A percentile compares a stretch with the other conserved stretches of the same genome.
Evolutionary conservation across 805 yeast species (phyloP).

Genomic region (Henningerozyma blattae): DNA sequence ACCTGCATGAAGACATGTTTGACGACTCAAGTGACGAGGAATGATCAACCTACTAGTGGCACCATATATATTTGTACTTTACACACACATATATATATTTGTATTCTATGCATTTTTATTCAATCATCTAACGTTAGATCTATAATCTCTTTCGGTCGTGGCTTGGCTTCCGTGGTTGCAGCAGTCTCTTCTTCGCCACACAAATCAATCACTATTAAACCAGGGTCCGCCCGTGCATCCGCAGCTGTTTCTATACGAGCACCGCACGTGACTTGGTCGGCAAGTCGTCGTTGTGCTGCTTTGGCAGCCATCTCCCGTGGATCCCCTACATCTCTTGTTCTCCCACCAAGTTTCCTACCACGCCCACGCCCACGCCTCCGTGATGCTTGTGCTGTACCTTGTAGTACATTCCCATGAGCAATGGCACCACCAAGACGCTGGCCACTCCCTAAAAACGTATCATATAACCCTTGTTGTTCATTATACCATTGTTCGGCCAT

Average conservation of each 20-base stretch:
- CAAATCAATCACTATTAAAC: too few relatives aligned
- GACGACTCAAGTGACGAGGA: conserved; percentile 24
- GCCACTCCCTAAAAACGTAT: conserved; percentile 16
- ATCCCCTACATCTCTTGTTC: neutral
- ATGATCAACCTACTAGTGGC: too few relatives aligned
- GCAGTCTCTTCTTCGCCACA: too few relatives aligned
- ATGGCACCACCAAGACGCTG: neutral
- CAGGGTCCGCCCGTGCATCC: too few relatives aligned
- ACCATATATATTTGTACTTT: conserved; percentile 13
- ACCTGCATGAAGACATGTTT: conserved; percentile 15
- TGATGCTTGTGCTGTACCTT: too few relatives aligned
- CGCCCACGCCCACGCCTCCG: neutral
- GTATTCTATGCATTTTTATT: too few relatives aligned
- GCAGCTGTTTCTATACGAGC: too few relatives aligned
- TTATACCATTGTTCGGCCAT: conserved; percentile 34
- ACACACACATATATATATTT: too few relatives aligned
- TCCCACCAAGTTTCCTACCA: neutral
- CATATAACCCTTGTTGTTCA: conserved; percentile 19
- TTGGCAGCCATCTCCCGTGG: conserved; percentile 23
- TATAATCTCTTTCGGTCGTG: too few relatives aligned
- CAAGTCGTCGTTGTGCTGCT: conserved; percentile 21
- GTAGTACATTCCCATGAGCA: too few relatives aligned
- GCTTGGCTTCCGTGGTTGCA: too few relatives aligned
- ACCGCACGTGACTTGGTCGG: conserved; percentile 16
- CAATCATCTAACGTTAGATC: too few relatives aligned